phyloP scores from a whole-genome alignment of 2,329 filamentous ascomycete species.

The Trichoderma sp. region DNA sequence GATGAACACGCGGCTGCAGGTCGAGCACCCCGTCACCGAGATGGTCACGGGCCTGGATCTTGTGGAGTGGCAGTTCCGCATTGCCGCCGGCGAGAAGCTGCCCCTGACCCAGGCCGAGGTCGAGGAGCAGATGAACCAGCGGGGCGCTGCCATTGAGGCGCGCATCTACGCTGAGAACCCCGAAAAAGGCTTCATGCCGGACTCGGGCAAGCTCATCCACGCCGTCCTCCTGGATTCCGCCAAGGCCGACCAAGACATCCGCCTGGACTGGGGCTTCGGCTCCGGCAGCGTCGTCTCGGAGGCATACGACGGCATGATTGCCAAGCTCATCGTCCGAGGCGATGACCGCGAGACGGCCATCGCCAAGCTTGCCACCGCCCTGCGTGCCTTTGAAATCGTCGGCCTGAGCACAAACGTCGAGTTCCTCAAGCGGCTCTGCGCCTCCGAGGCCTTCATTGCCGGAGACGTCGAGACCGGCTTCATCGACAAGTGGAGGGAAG shows the following conservation, averaged over 20 bases:
- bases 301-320: slow-evolving; percentile 98
- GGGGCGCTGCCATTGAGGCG: slow-evolving; percentile 90
- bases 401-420: slow-evolving; percentile 95
- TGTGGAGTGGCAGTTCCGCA: slow-evolving; percentile 94
- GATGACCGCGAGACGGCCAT: slow-evolving; percentile 77
- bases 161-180: slow-evolving; percentile 97
- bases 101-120: slow-evolving; percentile 64
- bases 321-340: slow-evolving; percentile 91
- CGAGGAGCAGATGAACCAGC: slow-evolving; percentile 69
- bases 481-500: slow-evolving; percentile 82
- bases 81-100: slow-evolving; percentile 58
- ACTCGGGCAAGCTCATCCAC: slow-evolving; percentile 85
- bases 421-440: slow-evolving; percentile 87
- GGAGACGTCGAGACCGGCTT: slow-evolving; percentile 96
- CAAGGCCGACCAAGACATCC: slow-evolving; percentile 66
- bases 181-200: slow-evolving; percentile 86
- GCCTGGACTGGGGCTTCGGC: slow-evolving; percentile 91
- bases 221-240: slow-evolving; percentile 70
- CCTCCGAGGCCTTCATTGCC: slow-evolving; percentile 76
- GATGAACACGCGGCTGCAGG: slow-evolving; percentile 87
- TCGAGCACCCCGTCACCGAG: slow-evolving; percentile 90
- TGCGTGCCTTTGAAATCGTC: slow-evolving; percentile 89
- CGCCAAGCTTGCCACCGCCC: slow-evolving; percentile 74
- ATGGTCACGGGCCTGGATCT: slow-evolving; percentile 72
- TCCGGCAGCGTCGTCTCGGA: slow-evolving; percentile 90